These are phyloP conservation scores for Ceratobasidium papillatum DNA, from an alignment of 1,284 basidiomycete genomes.

Conservation along the genomic window DNA sequence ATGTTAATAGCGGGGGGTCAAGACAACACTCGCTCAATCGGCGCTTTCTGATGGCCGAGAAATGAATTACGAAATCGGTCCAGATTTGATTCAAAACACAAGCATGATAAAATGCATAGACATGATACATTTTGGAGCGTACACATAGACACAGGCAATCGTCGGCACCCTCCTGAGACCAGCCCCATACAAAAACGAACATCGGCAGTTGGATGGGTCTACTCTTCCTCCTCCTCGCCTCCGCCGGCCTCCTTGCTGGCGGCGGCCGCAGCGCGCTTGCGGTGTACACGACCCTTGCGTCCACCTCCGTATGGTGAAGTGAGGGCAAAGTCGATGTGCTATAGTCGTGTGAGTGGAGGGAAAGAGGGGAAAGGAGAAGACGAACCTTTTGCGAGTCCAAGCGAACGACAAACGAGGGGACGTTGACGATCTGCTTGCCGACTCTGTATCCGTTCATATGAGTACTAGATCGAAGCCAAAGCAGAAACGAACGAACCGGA, in stretches of 20 bases:
- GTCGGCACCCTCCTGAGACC: background rate
- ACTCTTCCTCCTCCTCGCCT: slow-evolving; percentile 92
- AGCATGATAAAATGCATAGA: slow-evolving; percentile 27
- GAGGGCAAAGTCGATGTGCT: slow-evolving; percentile 98
- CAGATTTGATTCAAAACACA: background rate
- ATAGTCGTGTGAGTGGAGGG: slow-evolving; percentile 55
- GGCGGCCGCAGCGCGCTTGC: slow-evolving; percentile 95
- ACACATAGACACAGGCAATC: background rate
- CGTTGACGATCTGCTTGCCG: slow-evolving; percentile 99
- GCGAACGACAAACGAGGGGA: slow-evolving; percentile 98
- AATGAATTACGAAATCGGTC: background rate
- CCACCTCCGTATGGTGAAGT: slow-evolving; percentile 98
- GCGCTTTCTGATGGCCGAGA: background rate
- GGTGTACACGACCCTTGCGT: slow-evolving; percentile 97
- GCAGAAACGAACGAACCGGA: slow-evolving; percentile 70
- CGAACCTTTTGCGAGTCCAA: slow-evolving; percentile 88
- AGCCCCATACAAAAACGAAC: background rate
- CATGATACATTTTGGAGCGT: slow-evolving; percentile 20
- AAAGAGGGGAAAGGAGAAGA: background rate
- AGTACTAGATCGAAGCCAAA: background rate
- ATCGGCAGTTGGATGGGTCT: slow-evolving; percentile 44
- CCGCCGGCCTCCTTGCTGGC: slow-evolving; percentile 91
- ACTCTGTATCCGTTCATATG: slow-evolving; percentile 63
- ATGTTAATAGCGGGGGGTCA: too few relatives aligned
- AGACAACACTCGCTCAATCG: background rate